Evolutionary conservation across 345 rosid genomes (phyloP).

Genomic region (Lenwebbia sp.): DNA sequence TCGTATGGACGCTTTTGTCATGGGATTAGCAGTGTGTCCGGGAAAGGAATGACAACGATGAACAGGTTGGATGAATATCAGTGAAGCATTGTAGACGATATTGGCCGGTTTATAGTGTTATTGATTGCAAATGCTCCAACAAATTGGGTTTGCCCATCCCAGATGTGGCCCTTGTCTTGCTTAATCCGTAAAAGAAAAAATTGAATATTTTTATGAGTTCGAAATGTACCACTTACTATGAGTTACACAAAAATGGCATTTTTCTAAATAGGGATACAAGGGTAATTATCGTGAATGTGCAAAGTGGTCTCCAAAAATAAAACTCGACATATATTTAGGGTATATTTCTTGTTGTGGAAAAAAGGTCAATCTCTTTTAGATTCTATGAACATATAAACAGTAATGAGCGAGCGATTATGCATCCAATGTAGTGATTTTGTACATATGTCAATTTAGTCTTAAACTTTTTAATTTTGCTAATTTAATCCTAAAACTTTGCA

Average conservation of each 20-base stretch:
- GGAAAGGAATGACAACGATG: conserved; percentile 12
- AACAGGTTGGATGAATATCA: neutral
- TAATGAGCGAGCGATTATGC: rapidly evolving
- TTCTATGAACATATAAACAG: neutral
- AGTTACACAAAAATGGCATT: neutral
- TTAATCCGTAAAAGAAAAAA: neutral
- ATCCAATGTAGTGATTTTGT: neutral
- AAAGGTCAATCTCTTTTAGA: neutral
- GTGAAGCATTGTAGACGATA: neutral
- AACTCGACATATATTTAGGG: neutral
- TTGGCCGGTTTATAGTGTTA: no score
- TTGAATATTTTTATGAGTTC: neutral
- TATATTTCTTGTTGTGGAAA: neutral
- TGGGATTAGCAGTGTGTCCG: conserved; percentile 82
- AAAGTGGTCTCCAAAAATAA: neutral
- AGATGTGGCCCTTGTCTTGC: neutral
- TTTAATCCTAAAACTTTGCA: no score
- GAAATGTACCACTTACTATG: neutral
- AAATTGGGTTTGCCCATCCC: no score
- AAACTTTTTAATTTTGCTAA: no score
- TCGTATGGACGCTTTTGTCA: conserved; percentile 84
- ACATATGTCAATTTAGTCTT: no score
- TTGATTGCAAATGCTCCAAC: no score
- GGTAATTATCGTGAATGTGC: neutral
- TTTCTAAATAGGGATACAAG: neutral